phyloP scores from a whole-genome alignment of 1,284 basidiomycete species.

The Apiotrichum domesticum region DNA sequence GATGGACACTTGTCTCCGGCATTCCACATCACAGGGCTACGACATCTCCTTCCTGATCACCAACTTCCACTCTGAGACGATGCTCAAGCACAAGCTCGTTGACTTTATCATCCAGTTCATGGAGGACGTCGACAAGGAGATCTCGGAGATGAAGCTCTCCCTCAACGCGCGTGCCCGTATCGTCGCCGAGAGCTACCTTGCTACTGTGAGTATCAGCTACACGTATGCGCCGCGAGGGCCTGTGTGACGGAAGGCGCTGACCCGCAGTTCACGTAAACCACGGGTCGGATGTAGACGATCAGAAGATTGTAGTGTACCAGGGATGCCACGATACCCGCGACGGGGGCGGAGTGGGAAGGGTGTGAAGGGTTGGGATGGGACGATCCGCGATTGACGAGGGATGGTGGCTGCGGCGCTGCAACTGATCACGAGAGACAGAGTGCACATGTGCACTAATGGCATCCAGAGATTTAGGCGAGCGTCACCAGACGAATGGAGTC shows the following conservation, averaged over 20 bases:
- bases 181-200: constrained; percentile 68
- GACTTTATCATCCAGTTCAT: constrained; percentile 99
- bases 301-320: constrained; percentile 19
- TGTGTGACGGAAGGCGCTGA: background rate
- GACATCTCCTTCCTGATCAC: constrained; percentile 99
- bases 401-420: too few species aligned
- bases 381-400: too few species aligned
- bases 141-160: constrained; percentile 58
- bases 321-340: constrained; percentile 13
- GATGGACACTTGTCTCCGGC: background rate
- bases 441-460: too few species aligned
- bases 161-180: constrained; percentile 94
- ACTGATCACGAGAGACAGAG: too few species aligned
- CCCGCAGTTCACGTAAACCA: constrained; percentile 13
- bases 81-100: constrained; percentile 99
- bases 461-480: too few species aligned
- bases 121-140: constrained; percentile 77
- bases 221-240: too few species aligned
- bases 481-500: too few species aligned
- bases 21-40: constrained; percentile 61
- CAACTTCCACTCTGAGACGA: constrained; percentile 90
- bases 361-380: too few species aligned
- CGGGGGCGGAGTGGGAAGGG: background rate
- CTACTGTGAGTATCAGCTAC: constrained; percentile 35
- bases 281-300: constrained; percentile 8